Base-by-base conservation (phyloP, 176 grass and related monocot genomes). In the Musa troglodytarum region DNA sequence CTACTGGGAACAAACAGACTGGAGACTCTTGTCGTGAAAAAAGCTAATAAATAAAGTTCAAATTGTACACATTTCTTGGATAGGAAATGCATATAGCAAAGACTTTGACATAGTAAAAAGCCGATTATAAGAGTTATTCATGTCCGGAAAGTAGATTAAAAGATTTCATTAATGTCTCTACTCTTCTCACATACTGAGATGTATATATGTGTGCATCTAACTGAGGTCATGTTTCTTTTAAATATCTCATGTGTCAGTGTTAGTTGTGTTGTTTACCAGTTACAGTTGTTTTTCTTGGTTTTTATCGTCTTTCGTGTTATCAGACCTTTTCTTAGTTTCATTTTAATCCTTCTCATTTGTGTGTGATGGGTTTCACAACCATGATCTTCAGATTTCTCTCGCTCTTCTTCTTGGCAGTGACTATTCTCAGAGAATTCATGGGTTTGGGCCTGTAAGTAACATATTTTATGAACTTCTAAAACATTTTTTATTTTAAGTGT, bases 391-490 rank as follows among this genome's bases (percentile, higher is more conserved):
- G 93, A 92, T 97, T 81, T 92, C 90, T 78, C 84, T 97, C 65
- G 85, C 90, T 15, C 49, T 97, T 73, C 93, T 97, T 83, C 90
- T 97, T 79, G 93, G 93, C 71, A 82, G 93, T 72, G 93, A 97
- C 73, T 97, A 97, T 78, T 83, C 93, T 79, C 88, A 87, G 4
- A 84, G 93, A 69, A 86, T 97, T 85, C 77, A 62, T 77, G 93
- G 93, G 16, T 93, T 93, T 73, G 93, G 93, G 14, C 84, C 71
- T 11, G 90, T 97, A 87, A 88, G 90, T 83, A 82, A 22, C n/a
- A 63, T 79, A 72, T 54, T 8, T n/a, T 28, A 74, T 20, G 43
- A 43, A 71, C 56, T 54, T 50, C 4, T 50, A 7, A 50, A 69
- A 22, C 53, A 72, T 17, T 11, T 72, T 61, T 66, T 17, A 20